These are phyloP conservation scores for Colletotrichum salicis DNA, from an alignment of 2,329 filamentous ascomycete genomes.

Conservation along the genomic window DNA sequence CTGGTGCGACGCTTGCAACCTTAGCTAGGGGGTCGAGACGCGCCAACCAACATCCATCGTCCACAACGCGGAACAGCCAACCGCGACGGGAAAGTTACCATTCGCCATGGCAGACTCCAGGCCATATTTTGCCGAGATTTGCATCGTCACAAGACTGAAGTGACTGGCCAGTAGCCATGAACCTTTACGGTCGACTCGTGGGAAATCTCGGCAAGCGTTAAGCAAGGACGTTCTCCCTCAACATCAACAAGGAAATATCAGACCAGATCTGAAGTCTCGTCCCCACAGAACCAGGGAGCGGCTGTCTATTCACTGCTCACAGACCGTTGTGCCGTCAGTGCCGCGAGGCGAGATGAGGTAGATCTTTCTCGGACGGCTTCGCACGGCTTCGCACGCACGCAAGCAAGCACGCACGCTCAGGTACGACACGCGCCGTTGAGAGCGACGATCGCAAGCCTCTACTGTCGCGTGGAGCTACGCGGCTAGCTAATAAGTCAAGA, in stretches of 20 bases:
- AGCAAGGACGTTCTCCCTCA: neutral
- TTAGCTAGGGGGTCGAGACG: neutral
- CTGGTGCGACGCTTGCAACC: slow-evolving; percentile 6
- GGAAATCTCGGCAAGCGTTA: no score
- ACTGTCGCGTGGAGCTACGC: no score
- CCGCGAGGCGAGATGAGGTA: slow-evolving; percentile 17
- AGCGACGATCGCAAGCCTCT: neutral
- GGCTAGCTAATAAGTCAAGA: neutral
- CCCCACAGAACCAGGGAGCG: neutral
- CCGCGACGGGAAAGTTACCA: neutral
- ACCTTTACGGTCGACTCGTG: neutral
- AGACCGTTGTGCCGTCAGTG: slow-evolving; percentile 17
- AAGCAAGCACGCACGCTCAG: neutral
- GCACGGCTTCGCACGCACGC: neutral
- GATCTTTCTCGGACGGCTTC: neutral
- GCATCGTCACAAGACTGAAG: neutral
- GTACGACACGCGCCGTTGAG: neutral
- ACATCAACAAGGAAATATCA: neutral
- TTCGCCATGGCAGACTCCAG: neutral
- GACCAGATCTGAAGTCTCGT: neutral
- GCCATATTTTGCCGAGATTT: neutral
- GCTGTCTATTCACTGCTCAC: neutral
- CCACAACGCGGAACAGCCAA: neutral
- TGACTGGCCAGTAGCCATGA: neutral
- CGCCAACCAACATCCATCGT: neutral